Conservation (phyloP, 169 alveolate species). For the Nephromyces sp. region DNA sequence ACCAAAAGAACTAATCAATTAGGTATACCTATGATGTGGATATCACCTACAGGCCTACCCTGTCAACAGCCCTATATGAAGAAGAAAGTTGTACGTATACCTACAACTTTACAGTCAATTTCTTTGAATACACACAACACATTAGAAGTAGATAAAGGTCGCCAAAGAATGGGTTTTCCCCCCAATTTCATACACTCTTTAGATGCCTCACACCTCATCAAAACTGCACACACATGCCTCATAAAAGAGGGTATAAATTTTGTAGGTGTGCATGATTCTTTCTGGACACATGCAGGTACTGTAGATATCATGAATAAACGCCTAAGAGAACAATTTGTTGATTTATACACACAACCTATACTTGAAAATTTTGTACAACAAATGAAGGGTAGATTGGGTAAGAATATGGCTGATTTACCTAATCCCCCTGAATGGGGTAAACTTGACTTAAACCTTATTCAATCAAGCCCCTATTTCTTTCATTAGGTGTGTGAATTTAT, state of each 20-base stretch:
- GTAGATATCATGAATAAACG: conserved; percentile 72
- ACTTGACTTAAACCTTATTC: conserved; percentile 50
- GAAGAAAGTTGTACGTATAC: conserved; percentile 51
- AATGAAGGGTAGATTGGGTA: conserved; percentile 55
- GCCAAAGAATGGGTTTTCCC: conserved; percentile 89
- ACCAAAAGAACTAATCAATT: conserved; percentile 74
- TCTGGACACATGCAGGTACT: conserved; percentile 88
- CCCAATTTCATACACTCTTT: conserved; percentile 90
- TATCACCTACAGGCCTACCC: conserved; percentile 85
- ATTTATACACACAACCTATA: conserved; percentile 74
- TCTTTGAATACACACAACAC: conserved; percentile 41
- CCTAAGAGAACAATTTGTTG: conserved; percentile 76
- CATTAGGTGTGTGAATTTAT: conserved; percentile 28
- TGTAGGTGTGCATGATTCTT: conserved; percentile 93
- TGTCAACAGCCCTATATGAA: conserved; percentile 87
- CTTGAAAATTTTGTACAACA: conserved; percentile 65
- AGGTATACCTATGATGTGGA: conserved; percentile 87
- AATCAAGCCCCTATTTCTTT: conserved; percentile 46
- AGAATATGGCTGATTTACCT: conserved; percentile 44
- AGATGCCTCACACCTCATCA: conserved; percentile 91
- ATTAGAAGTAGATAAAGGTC: conserved; percentile 34
- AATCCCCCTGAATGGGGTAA: conserved; percentile 60
- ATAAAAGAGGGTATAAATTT: conserved; percentile 56
- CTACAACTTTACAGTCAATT: conserved; percentile 70
- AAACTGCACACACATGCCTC: conserved; percentile 77